Evolutionary conservation across 257 asterid species (phyloP).

Genomic region (Gentiana macrophylla): DNA sequence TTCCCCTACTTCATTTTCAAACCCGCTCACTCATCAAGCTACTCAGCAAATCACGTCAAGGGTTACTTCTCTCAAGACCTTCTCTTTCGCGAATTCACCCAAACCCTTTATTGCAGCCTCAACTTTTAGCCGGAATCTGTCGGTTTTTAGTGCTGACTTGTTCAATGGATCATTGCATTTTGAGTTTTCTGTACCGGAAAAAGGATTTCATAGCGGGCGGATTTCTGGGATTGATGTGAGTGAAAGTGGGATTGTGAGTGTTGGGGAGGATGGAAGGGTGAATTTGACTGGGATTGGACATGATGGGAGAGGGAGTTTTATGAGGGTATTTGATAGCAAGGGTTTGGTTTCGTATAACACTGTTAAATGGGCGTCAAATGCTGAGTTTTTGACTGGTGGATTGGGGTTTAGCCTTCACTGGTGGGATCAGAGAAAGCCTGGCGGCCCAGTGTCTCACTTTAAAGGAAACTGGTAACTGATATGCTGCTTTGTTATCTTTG

Average conservation of each 20-base stretch:
- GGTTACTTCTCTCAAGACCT: conserved; percentile 38
- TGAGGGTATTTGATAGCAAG: conserved; percentile 52
- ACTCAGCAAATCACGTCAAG: conserved; percentile 47
- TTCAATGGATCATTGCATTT: conserved; percentile 29
- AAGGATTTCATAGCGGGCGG: conserved; percentile 49
- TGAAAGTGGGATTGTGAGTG: conserved; percentile 61
- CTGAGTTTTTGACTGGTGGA: conserved; percentile 80
- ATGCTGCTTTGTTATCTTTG: background rate
- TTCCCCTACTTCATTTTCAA: conserved; percentile 14
- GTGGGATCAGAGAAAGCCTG: conserved; percentile 85
- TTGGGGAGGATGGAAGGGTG: conserved; percentile 81
- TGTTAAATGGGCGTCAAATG: conserved; percentile 83
- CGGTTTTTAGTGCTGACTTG: conserved; percentile 44
- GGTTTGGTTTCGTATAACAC: conserved; percentile 69
- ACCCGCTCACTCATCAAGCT: conserved; percentile 26
- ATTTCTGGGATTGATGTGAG: conserved; percentile 53
- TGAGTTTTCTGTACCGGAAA: conserved; percentile 32
- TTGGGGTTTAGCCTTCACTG: conserved; percentile 76
- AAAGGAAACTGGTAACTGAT: conserved; percentile 62
- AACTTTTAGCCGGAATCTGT: conserved; percentile 42
- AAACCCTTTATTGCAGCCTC: conserved; percentile 61
- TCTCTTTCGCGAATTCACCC: conserved; percentile 22
- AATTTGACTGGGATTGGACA: conserved; percentile 34
- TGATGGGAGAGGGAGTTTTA: conserved; percentile 24
- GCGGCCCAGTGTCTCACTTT: conserved; percentile 64